Base-by-base conservation (phyloP, 2,329 filamentous ascomycete species). In the Talaromyces amestolkiae region DNA sequence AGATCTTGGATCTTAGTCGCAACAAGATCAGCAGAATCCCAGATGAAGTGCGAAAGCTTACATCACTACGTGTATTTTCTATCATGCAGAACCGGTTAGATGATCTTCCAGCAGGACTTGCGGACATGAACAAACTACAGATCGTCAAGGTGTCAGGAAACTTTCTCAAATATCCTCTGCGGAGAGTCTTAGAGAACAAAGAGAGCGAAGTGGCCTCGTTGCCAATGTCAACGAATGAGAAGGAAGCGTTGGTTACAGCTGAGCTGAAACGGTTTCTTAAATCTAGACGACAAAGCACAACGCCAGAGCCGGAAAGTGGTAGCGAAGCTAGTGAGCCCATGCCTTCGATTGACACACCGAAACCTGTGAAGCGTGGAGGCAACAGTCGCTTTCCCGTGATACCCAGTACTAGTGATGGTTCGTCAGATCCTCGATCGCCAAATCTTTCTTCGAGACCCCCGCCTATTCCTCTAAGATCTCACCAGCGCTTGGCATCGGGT, bases 61-160 rank as follows among this genome's bases (percentile, higher is more conserved):
- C 89, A 5, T 96, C 92, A 1, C 82, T 98, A 69, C 96, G 96
- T 74, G 93, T 97, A 17, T 83, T 98, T 63, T 93, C 93, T 2
- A 86, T 97, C 41, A 90, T 91, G 70, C 91, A 91, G 74, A 97
- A 97, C 76, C 87, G 90, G 66, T 92, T 98, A 71, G 89, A 92
- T 69, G 89, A 93, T 70, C 81, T 98, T 19, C 94, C 94, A 1
- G 80, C 91, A 7, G 93, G 91, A 69, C 80, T 98, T 24, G 92
- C 91, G 63, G 93, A 97, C 69, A 96, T 97, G 91, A 89, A 86
- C 65, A 95, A 92, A 64, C 81, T 98, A 66, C 91, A 94, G 74
- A 91, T 96, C 69, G 83, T 98, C 65, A 97, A 96, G 77, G 87
- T 97, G 41, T 91, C 94, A 65, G 92, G 92, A 54, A 97, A 97